Base-by-base conservation (phyloP, 257 asterid species). In the Perilla frutescens region DNA sequence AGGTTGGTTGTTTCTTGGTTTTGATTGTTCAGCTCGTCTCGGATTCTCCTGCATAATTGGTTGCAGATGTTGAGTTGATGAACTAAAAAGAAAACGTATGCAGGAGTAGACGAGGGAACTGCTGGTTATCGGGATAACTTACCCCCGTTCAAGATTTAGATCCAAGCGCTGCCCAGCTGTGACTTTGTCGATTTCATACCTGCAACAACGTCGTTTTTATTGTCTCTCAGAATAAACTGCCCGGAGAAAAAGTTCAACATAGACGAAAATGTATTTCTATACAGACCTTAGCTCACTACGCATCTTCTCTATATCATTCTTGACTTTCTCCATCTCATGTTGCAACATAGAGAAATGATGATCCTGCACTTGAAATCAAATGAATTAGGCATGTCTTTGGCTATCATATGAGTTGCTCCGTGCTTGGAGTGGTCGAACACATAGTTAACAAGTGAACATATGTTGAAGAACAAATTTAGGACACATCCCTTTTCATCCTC, bases 81-180 rank as follows among this genome's bases (percentile, higher is more conserved):
- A 64, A 51, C 61, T 29, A 14, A 26, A 40, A 41, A 11, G 43
- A 43, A 54, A 11, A 10, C 43, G 31, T 44, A 71, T 11, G 43
- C 11, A 44, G 7, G 6, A 3, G 12, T 34, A 66, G 4, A 47
- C 2, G 59, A 15, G 61, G 60, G 6, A 43, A 58, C 40, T 39
- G 57, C 43, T 29, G 5, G 57, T 49, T 20, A 36, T 44, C 6
- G 39, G 3, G 12, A 50, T 54, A 57, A 64, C 87, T 78, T 80
- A 89, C 98, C 97, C 96, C 65, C 91, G 84, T 83, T 93, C 98
- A 45, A 93, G 97, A 77, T 91, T 94, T 74, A 90, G 87, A 87
- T 94, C 98, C 90, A 94, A 80, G 56, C 96, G 96, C 76, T 89
- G 96, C 67, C 97, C 97, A 58, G 98, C 98, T 36, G 93, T 87